Conservation (phyloP, 108 stramenopile genomes). For the Skeletonema tropicum region DNA sequence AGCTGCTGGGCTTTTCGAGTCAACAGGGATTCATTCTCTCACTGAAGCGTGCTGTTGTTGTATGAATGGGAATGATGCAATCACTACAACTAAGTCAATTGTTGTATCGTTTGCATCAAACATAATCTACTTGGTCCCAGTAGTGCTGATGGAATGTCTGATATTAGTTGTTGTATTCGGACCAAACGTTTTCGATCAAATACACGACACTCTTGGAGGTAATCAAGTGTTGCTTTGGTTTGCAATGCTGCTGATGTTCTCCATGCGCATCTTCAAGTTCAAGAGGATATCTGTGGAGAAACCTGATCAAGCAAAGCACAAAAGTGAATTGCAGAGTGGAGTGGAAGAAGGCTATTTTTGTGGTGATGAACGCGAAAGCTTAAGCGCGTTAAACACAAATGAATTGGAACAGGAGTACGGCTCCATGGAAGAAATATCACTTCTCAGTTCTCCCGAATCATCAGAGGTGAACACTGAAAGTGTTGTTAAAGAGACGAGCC, state of each 20-base stretch:
- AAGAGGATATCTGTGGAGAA: background rate
- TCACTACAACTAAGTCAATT: background rate
- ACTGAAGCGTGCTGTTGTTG: conserved; percentile 7
- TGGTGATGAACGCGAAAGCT: background rate
- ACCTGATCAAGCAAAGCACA: background rate
- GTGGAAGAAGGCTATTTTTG: conserved; percentile 23
- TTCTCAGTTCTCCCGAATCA: conserved; percentile 4
- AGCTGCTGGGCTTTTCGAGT: conserved; percentile 16
- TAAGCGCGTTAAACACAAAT: background rate
- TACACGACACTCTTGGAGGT: background rate
- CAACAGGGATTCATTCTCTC: conserved; percentile 3
- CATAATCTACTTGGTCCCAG: conserved; percentile 19
- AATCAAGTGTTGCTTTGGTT: conserved; percentile 11
- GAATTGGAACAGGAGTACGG: conserved; percentile 31
- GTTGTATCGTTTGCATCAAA: conserved; percentile 1
- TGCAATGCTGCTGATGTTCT: conserved; percentile 1
- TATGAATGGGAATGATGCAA: conserved; percentile 6
- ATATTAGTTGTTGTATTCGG: conserved; percentile 20
- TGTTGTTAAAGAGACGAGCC: background rate
- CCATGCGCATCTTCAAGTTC: conserved; percentile 3
- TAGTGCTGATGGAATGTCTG: conserved; percentile 31
- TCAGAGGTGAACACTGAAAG: background rate
- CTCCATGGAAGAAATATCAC: conserved; percentile 30
- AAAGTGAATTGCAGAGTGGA: conserved; percentile 1
- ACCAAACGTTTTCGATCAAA: conserved; percentile 16